Conservation (phyloP, 2,329 filamentous ascomycete genomes). For the Alternaria alternata region DNA sequence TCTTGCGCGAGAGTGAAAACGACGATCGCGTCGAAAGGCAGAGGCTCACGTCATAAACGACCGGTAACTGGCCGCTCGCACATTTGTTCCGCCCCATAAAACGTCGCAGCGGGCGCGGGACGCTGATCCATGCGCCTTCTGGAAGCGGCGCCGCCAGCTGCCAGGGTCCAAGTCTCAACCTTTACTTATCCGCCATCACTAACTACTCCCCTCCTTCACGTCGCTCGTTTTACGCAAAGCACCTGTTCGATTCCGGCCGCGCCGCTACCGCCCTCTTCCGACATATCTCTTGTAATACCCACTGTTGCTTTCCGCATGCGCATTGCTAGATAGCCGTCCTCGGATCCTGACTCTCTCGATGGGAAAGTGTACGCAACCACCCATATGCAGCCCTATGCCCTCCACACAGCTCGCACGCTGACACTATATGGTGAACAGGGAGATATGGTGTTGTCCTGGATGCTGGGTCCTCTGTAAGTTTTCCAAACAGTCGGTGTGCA, state of each 20-base stretch:
- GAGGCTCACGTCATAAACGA: constrained; percentile 6
- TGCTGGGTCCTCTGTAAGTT: constrained; percentile 85
- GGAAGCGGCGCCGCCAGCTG: constrained; percentile 19
- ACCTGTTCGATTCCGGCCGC: constrained; percentile 15
- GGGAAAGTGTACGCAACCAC: constrained; percentile 53
- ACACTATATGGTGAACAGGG: constrained; percentile 53
- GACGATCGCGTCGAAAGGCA: not conserved
- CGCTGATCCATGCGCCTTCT: constrained; percentile 20
- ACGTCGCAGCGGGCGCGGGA: constrained; percentile 19
- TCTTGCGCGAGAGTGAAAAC: not conserved
- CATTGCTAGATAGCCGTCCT: constrained; percentile 21
- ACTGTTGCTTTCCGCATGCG: constrained; percentile 39
- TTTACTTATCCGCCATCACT: constrained; percentile 7
- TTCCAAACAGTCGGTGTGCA: not conserved
- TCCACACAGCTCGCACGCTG: constrained; percentile 24
- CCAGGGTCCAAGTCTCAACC: constrained; percentile 21
- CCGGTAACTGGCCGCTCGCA: constrained; percentile 17
- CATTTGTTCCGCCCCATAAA: constrained; percentile 5
- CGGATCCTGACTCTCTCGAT: constrained; percentile 40
- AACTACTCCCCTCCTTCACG: constrained; percentile 17
- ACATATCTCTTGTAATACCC: constrained; percentile 8
- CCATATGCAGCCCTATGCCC: constrained; percentile 19
- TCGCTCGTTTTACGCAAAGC: constrained; percentile 35
- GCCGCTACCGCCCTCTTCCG: constrained; percentile 10
- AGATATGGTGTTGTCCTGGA: constrained; percentile 94